Percentiles rank a stretch among this genome's conserved stretches.
These are phyloP conservation scores for Cutaneotrichosporon cutaneum DNA, from an alignment of 1,284 basidiomycete species.

Conservation along the genomic window DNA sequence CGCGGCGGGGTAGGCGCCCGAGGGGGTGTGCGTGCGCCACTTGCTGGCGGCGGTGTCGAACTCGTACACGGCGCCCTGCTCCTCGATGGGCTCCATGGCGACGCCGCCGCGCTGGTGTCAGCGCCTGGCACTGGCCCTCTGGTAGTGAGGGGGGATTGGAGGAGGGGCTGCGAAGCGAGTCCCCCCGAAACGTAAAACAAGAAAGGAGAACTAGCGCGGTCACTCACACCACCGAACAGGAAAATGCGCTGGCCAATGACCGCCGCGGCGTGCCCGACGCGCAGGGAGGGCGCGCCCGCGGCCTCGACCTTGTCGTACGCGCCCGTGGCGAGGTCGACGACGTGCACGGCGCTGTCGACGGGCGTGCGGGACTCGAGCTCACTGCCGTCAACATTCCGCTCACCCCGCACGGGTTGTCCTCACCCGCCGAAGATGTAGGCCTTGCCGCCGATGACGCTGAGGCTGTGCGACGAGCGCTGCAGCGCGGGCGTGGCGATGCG, in stretches of 20 bases:
- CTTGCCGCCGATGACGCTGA: constrained; percentile 21
- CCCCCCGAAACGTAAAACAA: no score
- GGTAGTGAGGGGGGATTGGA: no score
- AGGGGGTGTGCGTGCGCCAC: constrained; percentile 25
- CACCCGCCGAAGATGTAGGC: constrained; percentile 22
- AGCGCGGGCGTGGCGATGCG: constrained; percentile 16
- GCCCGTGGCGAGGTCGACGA: constrained; percentile 28
- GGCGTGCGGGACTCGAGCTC: constrained; percentile 33
- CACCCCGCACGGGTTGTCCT: no score
- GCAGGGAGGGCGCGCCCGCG: constrained; percentile 26
- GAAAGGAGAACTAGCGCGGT: neutral
- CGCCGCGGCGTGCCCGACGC: constrained; percentile 35
- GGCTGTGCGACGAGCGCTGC: constrained; percentile 34
- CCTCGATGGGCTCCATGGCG: constrained; percentile 32
- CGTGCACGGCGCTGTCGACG: constrained; percentile 32
- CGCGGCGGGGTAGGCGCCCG: constrained; percentile 15
- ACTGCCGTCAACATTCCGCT: no score
- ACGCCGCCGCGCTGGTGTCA: constrained; percentile 30
- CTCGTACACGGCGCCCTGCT: constrained; percentile 28
- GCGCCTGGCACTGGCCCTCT: neutral
- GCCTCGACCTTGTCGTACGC: constrained; percentile 21
- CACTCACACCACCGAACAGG: constrained; percentile 39
- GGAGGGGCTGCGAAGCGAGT: no score
- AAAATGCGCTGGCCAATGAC: constrained; percentile 28
- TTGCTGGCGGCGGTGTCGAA: constrained; percentile 23